These are phyloP conservation scores for Waltiozyma sp. DNA, from an alignment of 1,139 yeast species.

Conservation along the genomic window DNA sequence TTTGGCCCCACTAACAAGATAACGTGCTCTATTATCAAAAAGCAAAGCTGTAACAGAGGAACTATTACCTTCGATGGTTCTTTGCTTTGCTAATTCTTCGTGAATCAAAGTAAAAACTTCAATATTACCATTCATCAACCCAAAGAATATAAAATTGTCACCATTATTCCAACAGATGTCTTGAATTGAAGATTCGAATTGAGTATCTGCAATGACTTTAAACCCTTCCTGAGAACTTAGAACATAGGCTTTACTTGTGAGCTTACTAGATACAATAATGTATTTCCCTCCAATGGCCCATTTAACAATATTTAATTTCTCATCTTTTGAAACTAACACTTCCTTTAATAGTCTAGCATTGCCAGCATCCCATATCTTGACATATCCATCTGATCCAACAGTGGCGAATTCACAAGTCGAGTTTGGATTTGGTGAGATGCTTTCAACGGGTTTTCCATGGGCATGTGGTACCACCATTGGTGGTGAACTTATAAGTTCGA, in stretches of 20 bases:
- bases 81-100: constrained; percentile 14
- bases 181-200: constrained; percentile 8
- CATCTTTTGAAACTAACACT: constrained; percentile 21
- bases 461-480: constrained; percentile 33
- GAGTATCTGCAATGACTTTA: constrained; percentile 9
- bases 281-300: constrained; percentile 46
- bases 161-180: constrained; percentile 23
- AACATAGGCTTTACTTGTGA: constrained; percentile 19
- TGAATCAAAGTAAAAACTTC: constrained; percentile 19
- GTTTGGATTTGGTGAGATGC: constrained; percentile 51
- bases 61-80: constrained; percentile 36
- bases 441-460: constrained; percentile 36
- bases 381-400: constrained; percentile 42
- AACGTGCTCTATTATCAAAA: constrained; percentile 50
- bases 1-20: constrained; percentile 48
- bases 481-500: constrained; percentile 23
- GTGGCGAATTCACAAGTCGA: constrained; percentile 44
- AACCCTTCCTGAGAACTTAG: constrained; percentile 13
- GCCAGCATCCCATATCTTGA: constrained; percentile 48
- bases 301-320: constrained; percentile 24
- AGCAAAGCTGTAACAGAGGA: constrained; percentile 39
- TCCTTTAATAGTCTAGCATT: constrained; percentile 29
- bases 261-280: constrained; percentile 35
- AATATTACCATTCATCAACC: constrained; percentile 27
- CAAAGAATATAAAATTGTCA: constrained; percentile 21